Evolutionary conservation across 306 rosid genomes (phyloP), one percentile per base, ranked within the genome.

Genomic region (Cicer arietinum): DNA sequence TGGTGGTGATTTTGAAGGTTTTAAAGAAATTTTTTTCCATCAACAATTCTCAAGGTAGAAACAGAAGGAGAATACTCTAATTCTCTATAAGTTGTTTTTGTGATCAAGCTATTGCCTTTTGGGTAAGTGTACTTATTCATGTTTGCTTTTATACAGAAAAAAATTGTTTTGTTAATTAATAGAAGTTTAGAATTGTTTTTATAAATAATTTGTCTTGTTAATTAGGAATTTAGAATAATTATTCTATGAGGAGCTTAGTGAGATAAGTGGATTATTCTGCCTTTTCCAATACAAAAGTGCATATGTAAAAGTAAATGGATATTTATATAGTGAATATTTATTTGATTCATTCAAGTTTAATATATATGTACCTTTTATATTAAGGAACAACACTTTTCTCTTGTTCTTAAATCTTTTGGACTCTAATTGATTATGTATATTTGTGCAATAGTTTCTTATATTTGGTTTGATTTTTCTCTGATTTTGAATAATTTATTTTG

Each of bases 11-110:
- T 39, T 35, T 80, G 69, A 88, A 86, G 84, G 86, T 80, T 30
- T 64, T 88, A n/a, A 86, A 80, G 83, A 88, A 84, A 59, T 61
- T 88, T 25, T 80, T 86, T 74, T 75, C 78, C 45, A 41, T 75
- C 30, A 88, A 74, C 22, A 80, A 45, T 35, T 77, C 80, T 68
- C 83, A 82, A 6, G 67, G 74, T 54, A 85, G 76, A 62, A 44
- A 71, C 64, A 85, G 52, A 62, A 75, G 51, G 37, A 72, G 68
- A 57, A 22, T 70, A 8, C 35, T 18, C 1, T 83, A 68, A 20
- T 74, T 60, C 16, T 77, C 39, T 43, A 12, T 30, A 30, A 30
- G n/a, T 82, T 73, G 7, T 60, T 75, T 59, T 59, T 35, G 17
- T 59, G 65, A 30, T 59, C 10, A 35, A 30, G 44, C 43, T 60